Percentiles rank a stretch among this genome's conserved stretches.
phyloP scores from a whole-genome alignment of 495 filamentous ascomycete genomes.

The Alectoria sarmentosa region DNA sequence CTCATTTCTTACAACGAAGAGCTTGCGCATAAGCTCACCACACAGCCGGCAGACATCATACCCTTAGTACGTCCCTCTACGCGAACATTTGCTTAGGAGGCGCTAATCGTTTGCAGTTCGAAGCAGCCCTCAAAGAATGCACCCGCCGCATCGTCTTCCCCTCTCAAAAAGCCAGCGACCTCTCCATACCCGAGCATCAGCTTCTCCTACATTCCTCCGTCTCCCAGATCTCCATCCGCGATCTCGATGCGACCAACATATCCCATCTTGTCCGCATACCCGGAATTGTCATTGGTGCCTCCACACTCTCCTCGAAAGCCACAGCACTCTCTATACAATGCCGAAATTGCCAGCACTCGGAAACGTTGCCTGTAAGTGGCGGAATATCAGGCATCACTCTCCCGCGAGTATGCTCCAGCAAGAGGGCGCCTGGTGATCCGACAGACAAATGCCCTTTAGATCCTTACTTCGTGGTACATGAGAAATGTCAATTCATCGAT shows the following conservation, averaged over 20 bases:
- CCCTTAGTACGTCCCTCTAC: slow-evolving; percentile 61
- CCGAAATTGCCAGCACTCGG: slow-evolving; percentile 70
- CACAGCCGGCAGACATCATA: slow-evolving; percentile 87
- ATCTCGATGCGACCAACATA: slow-evolving; percentile 87
- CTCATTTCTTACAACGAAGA: slow-evolving; percentile 96
- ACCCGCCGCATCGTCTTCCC: slow-evolving; percentile 85
- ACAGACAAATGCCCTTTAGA: slow-evolving; percentile 79
- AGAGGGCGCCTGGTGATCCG: slow-evolving; percentile 48
- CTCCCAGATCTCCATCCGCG: slow-evolving; percentile 85
- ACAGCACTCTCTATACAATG: slow-evolving; percentile 83
- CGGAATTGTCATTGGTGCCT: slow-evolving; percentile 96
- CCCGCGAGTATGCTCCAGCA: slow-evolving; percentile 66
- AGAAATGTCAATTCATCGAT: slow-evolving; percentile 92
- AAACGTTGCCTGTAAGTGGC: slow-evolving; percentile 64
- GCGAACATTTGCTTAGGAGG: neutral
- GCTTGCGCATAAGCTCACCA: slow-evolving; percentile 82
- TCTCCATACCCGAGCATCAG: slow-evolving; percentile 81
- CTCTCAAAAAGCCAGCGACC: slow-evolving; percentile 57
- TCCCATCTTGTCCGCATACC: slow-evolving; percentile 93
- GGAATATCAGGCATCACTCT: slow-evolving; percentile 83
- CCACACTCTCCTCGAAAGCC: slow-evolving; percentile 92
- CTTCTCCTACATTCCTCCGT: slow-evolving; percentile 90
- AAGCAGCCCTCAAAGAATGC: slow-evolving; percentile 80
- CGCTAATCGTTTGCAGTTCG: slow-evolving; percentile 59
- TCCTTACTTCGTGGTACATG: slow-evolving; percentile 91